Evolutionary conservation across 208 protist genomes (phyloP).

Genomic region (Chromosphaera perkinsii): DNA sequence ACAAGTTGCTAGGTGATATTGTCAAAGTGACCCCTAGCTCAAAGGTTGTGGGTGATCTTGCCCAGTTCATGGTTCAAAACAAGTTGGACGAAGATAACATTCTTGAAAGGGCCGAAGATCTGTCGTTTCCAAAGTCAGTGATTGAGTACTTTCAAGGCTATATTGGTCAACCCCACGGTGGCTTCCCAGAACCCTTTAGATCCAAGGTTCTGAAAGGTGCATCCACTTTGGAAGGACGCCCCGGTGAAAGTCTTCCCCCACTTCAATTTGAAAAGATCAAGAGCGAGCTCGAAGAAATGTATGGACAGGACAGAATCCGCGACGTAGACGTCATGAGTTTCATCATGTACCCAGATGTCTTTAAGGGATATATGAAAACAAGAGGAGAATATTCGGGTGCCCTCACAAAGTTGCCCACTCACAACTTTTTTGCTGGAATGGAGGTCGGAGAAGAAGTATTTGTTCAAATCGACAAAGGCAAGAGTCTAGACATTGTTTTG

Average conservation of each 20-base stretch:
- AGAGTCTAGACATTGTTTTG: slow-evolving; percentile 52
- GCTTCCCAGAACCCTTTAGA: slow-evolving; percentile 63
- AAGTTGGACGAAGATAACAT: slow-evolving; percentile 43
- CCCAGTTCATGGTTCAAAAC: slow-evolving; percentile 73
- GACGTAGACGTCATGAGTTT: slow-evolving; percentile 57
- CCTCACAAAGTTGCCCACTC: slow-evolving; percentile 54
- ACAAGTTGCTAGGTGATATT: slow-evolving; percentile 61
- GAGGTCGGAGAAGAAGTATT: slow-evolving; percentile 43
- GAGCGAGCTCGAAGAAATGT: slow-evolving; percentile 34
- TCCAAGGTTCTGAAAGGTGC: slow-evolving; percentile 35
- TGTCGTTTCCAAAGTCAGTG: slow-evolving; percentile 63
- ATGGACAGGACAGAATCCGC: slow-evolving; percentile 26
- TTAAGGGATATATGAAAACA: slow-evolving; percentile 55
- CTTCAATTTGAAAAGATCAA: slow-evolving; percentile 57
- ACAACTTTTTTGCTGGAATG: slow-evolving; percentile 42
- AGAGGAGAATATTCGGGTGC: no score
- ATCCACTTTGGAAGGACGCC: slow-evolving; percentile 44
- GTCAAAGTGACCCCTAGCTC: slow-evolving; percentile 47
- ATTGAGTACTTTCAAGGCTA: slow-evolving; percentile 53
- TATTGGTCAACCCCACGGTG: slow-evolving; percentile 56
- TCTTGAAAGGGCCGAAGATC: slow-evolving; percentile 43
- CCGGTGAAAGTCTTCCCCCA: slow-evolving; percentile 49
- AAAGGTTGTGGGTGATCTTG: slow-evolving; percentile 71
- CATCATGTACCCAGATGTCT: slow-evolving; percentile 63
- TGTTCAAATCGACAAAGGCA: slow-evolving; percentile 55